Evolutionary conservation across 495 filamentous ascomycete genomes (phyloP), one percentile per base, ranked within the genome.

Genomic region (Penicillium dipodomyicola): DNA sequence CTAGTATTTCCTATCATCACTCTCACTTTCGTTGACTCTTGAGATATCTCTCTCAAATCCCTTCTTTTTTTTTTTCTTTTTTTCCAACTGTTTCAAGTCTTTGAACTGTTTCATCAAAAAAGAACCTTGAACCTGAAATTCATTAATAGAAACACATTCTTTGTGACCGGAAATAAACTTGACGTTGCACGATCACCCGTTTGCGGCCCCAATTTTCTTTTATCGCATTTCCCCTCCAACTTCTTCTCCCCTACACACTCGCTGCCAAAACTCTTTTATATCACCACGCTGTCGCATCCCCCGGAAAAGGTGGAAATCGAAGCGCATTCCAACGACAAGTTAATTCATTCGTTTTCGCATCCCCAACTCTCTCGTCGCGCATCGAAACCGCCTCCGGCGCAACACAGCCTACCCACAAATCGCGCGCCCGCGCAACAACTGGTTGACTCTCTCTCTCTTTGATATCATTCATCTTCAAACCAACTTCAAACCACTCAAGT

Each of bases 311-410:
- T 65, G 52, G 41, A 64, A 48, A n/a, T 57, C 8, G 54, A 70
- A 70, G 65, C 74, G 74, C 74, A 61, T 59, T 29, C 33, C 37
- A 35, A 46, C 50, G 10, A 46, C 25, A 49, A 52, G 29, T 17
- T 19, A 1, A n/a, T 66, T 10, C 48, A 46, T 57, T 63, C 60
- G 35, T 66, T 73, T 64, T 64, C 37, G 37, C 25, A 42, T 40
- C 33, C 42, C 27, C 46, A 59, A 60, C 61, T 58, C 56, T 42
- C 25, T 60, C 59, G 48, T 59, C 48, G 60, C 68, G 65, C 55
- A 41, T 65, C 60, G 43, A 63, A 61, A 75, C 64, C 42, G 49
- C 50, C 53, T 65, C 73, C 73, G 75, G 75, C 75, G 75, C 72
- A 67, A 58, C 57, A 42, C 58, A 62, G 62, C 63, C 65, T 47